A percentile compares a stretch with the other conserved stretches of the same genome.
Conservation (phyloP, 805 yeast species). For the Jamesozyma hellenica region DNA sequence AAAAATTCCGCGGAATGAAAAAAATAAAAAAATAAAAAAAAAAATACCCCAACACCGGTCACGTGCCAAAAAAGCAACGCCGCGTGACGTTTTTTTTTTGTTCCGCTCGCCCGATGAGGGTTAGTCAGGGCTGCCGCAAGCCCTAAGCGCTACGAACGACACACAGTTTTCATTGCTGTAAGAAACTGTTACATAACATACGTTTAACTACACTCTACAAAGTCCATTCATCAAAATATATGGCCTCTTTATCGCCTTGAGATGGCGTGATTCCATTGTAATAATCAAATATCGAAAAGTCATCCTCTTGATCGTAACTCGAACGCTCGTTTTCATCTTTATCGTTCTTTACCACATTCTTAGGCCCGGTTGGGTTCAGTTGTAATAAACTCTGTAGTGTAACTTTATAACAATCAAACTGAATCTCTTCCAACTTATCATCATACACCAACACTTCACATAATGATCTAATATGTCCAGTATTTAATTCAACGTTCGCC, state of each 20-base stretch:
- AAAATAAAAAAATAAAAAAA: too few relatives aligned
- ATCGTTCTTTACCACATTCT: background rate
- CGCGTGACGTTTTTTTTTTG: too few relatives aligned
- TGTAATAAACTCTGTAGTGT: constrained; percentile 76
- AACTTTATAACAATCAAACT: constrained; percentile 59
- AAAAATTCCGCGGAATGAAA: too few relatives aligned
- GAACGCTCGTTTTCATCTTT: background rate
- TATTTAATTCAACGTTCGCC: constrained; percentile 69
- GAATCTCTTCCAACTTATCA: constrained; percentile 64
- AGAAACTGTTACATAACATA: too few relatives aligned
- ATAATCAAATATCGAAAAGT: constrained; percentile 36
- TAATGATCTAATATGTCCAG: constrained; percentile 64
- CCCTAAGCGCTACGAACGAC: background rate
- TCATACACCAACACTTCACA: constrained; percentile 86
- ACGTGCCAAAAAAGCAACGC: too few relatives aligned
- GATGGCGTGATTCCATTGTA: constrained; percentile 33
- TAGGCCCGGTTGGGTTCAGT: constrained; percentile 36
- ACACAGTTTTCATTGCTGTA: background rate
- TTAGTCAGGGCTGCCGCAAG: background rate
- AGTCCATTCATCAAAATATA: constrained; percentile 42
- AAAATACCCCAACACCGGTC: too few relatives aligned
- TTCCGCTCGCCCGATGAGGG: too few relatives aligned
- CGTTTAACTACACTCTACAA: constrained; percentile 4
- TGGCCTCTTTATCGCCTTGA: constrained; percentile 33
- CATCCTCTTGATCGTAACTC: constrained; percentile 15